Evolutionary conservation across 139 green algal species (phyloP).

Genomic region (Ettlia oleoabundans): DNA sequence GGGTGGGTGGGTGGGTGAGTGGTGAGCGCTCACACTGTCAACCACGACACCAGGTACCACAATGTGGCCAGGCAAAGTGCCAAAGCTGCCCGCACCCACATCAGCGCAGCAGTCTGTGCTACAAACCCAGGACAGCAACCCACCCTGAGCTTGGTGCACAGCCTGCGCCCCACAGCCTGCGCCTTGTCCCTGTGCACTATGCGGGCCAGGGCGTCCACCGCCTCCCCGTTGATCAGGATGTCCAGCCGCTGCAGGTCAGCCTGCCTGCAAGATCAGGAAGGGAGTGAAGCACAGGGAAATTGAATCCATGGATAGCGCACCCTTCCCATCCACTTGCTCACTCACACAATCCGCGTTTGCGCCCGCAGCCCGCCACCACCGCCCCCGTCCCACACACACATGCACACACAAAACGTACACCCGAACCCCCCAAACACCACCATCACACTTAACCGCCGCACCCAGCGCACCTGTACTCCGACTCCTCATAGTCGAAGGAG

Average conservation of each 20-base stretch:
- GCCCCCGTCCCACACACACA: too few relatives aligned
- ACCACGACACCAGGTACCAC: not conserved
- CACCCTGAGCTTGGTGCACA: conserved; percentile 68
- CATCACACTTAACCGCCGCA: not conserved
- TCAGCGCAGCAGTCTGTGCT: too few relatives aligned
- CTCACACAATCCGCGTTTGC: too few relatives aligned
- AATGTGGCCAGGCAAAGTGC: too few relatives aligned
- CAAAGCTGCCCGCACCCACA: too few relatives aligned
- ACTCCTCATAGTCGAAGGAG: conserved; percentile 95
- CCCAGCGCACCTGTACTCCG: conserved; percentile 39
- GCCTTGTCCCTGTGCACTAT: conserved; percentile 79
- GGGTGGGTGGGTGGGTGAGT: too few relatives aligned
- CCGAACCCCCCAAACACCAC: not conserved
- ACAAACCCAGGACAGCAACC: not conserved
- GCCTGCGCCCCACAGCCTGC: conserved; percentile 53
- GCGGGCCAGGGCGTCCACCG: conserved; percentile 84
- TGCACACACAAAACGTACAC: too few relatives aligned
- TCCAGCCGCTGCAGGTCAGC: conserved; percentile 89
- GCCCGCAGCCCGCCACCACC: too few relatives aligned
- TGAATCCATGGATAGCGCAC: not conserved
- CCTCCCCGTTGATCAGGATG: conserved; percentile 85
- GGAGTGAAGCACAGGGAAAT: not conserved
- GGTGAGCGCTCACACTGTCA: not conserved
- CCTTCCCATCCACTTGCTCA: not conserved
- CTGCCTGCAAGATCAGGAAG: conserved; percentile 25